Base-by-base conservation (phyloP, 2,329 filamentous ascomycete genomes). In the Periconia digitata region DNA sequence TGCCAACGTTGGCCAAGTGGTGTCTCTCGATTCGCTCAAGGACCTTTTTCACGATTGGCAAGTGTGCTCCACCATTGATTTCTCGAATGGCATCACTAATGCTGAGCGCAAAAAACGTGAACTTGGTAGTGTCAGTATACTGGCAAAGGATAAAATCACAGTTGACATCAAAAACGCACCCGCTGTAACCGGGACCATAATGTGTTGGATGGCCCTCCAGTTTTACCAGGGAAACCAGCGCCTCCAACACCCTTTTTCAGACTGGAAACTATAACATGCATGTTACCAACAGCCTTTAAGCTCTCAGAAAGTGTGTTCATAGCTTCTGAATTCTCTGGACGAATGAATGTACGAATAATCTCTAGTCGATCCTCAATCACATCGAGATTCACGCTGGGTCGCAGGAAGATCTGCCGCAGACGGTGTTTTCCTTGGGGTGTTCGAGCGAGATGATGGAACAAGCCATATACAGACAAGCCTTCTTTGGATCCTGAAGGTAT, bases 381-480 rank as follows among this genome's bases (percentile, higher is more conserved):
- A 1, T 77, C 69, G 0, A 89, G 64, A 50, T 94, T 81, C 21
- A 85, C 76, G 23, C 85, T 89, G 18, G 94, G 94, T 0, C 88
- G 84, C 7, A 96, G 74, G 56, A 99, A 94, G 43, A 88, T 81
- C 59, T 89, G 86, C n/a, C 89, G 85, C 5, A 99, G 77, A 37
- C 81, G 79, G 21, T 75, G 64, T 58, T 84, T 90, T 0, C 94
- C 94, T 66, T 96, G 91, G 1, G 87, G 80, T 3, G 91, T 96
- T 46, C 81, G 81, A 21, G 87, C 85, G 23, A 94, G 75, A 46
- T 84, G 78, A 49, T 87, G 84, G 52, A 96, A 95, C 0, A 97
- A 74, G 0, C 89, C 92, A 67, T 88, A 96, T 0, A 96, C 74
- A 0, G 90, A 97, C 1, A 94, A 77, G 15, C 84, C 87, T 72